Conservation (phyloP, 805 yeast species). For the Zygoascus biomembranicola region DNA sequence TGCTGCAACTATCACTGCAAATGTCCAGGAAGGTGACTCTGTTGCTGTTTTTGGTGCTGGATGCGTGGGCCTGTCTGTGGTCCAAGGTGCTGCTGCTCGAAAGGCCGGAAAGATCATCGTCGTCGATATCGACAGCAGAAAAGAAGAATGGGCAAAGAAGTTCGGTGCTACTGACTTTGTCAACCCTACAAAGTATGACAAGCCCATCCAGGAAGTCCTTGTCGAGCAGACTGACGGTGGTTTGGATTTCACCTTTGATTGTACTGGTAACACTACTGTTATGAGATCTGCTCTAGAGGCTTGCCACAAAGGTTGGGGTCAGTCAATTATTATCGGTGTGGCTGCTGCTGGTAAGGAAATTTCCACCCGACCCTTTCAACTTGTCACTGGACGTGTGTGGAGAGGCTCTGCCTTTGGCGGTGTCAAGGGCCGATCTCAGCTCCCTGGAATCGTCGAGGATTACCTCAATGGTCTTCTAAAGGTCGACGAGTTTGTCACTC, state of each 20-base stretch:
- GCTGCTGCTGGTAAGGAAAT: constrained; percentile 98
- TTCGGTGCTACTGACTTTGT: constrained; percentile 96
- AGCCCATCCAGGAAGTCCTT: constrained; percentile 71
- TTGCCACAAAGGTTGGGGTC: constrained; percentile 99
- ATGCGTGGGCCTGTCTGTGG: constrained; percentile 91
- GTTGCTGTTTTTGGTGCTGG: constrained; percentile 98
- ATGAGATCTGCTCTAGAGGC: constrained; percentile 97
- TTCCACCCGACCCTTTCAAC: constrained; percentile 95
- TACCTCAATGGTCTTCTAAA: constrained; percentile 72
- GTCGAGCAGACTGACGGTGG: constrained; percentile 95
- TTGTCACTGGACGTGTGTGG: constrained; percentile 98
- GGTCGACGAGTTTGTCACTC: constrained; percentile 94
- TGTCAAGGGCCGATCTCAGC: constrained; percentile 92
- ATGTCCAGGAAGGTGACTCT: constrained; percentile 83
- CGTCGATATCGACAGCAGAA: constrained; percentile 77
- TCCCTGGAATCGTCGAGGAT: constrained; percentile 83
- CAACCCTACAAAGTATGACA: constrained; percentile 69
- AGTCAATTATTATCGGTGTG: constrained; percentile 90
- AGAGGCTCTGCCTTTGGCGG: constrained; percentile 99
- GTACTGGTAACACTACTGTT: constrained; percentile 92
- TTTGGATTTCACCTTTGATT: constrained; percentile 90
- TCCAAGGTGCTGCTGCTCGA: constrained; percentile 86
- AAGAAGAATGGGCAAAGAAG: constrained; percentile 75
- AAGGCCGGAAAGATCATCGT: constrained; percentile 73
- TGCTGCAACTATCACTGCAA: constrained; percentile 91